Conservation (phyloP, 495 filamentous ascomycete genomes). For the Penicillium antarcticum region DNA sequence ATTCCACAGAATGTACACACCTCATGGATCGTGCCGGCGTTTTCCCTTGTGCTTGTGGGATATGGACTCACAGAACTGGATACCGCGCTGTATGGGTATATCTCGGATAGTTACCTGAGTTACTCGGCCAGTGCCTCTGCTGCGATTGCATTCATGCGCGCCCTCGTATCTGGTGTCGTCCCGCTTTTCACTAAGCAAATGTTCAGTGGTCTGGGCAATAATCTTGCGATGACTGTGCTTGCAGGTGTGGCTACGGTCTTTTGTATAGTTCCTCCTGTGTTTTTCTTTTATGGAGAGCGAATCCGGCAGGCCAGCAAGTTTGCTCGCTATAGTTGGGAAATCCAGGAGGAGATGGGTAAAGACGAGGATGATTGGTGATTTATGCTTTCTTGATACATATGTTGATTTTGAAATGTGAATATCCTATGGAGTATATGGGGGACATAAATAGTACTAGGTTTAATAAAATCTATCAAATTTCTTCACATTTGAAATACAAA, state of each 20-base stretch:
- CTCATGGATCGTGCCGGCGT: slow-evolving; percentile 42
- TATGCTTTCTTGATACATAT: neutral
- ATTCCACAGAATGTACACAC: slow-evolving; percentile 37
- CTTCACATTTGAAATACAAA: neutral
- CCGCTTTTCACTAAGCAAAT: slow-evolving; percentile 46
- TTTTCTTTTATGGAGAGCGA: slow-evolving; percentile 39
- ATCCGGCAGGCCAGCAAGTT: slow-evolving; percentile 46
- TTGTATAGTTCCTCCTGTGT: slow-evolving; percentile 41
- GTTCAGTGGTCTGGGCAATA: slow-evolving; percentile 40
- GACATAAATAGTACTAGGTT: neutral
- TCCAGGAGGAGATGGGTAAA: slow-evolving; percentile 32
- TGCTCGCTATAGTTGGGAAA: slow-evolving; percentile 41
- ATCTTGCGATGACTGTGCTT: slow-evolving; percentile 43
- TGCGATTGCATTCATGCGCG: slow-evolving; percentile 43
- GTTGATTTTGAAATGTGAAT: neutral
- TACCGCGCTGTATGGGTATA: slow-evolving; percentile 47
- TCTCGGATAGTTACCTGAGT: slow-evolving; percentile 51
- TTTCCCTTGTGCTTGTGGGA: slow-evolving; percentile 43
- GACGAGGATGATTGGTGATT: slow-evolving; percentile 19
- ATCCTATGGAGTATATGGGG: neutral
- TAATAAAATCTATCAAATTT: too few species aligned
- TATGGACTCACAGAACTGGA: slow-evolving; percentile 51
- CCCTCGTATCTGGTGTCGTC: slow-evolving; percentile 41
- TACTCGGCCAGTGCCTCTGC: slow-evolving; percentile 52
- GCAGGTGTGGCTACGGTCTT: slow-evolving; percentile 43